Conservation (phyloP, 768 basidiomycete species). For the Rhizopogon vesiculosus region DNA sequence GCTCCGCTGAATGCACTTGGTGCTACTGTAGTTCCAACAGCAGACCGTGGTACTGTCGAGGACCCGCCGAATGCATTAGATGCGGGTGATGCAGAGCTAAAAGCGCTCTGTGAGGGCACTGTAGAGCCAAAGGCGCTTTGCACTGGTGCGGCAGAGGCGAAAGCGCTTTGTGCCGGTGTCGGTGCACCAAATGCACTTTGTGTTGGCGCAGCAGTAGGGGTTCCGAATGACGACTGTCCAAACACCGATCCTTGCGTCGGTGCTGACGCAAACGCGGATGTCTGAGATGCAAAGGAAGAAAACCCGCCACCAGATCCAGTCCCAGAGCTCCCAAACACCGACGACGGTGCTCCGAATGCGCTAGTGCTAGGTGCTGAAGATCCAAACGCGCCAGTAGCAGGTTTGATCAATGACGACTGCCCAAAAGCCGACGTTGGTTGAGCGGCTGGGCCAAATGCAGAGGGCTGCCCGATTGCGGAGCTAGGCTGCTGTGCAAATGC, state of each 20-base stretch:
- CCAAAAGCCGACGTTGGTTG: slow-evolving; percentile 24
- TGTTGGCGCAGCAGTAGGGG: neutral
- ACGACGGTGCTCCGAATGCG: slow-evolving; percentile 23
- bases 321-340: slow-evolving; percentile 3
- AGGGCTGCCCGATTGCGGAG: slow-evolving; percentile 15
- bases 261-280: slow-evolving; percentile 34
- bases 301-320: slow-evolving; percentile 34
- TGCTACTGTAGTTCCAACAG: neutral
- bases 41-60: slow-evolving; percentile 4
- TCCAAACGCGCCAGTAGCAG: slow-evolving; percentile 48
- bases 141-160: slow-evolving; percentile 5
- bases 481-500: slow-evolving; percentile 24
- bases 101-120: slow-evolving; percentile 12
- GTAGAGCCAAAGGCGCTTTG: slow-evolving; percentile 17
- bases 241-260: slow-evolving; percentile 3
- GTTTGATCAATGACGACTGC: slow-evolving; percentile 39
- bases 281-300: slow-evolving; percentile 46
- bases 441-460: slow-evolving; percentile 31
- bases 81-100: slow-evolving; percentile 5
- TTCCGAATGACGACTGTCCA: slow-evolving; percentile 18
- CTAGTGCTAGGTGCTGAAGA: slow-evolving; percentile 31
- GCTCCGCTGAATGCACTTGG: neutral
- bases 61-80: neutral
- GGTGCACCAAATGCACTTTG: slow-evolving; percentile 17
- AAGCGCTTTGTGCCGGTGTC: slow-evolving; percentile 13